These are phyloP conservation scores for Glonium stellatum DNA, from an alignment of 495 filamentous ascomycete species.

Conservation along the genomic window DNA sequence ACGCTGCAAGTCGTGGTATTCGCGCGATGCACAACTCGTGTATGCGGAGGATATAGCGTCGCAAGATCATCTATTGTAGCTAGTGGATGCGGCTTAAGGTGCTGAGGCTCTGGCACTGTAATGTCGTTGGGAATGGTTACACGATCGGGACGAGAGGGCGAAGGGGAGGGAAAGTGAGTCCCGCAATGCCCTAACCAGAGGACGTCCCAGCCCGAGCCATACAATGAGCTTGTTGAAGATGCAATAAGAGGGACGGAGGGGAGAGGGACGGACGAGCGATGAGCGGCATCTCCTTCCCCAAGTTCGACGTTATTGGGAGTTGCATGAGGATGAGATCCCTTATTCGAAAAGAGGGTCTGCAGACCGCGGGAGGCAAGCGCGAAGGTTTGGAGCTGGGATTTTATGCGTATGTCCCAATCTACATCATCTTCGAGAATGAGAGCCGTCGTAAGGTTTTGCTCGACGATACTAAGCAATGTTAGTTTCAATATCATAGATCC, in stretches of 20 bases:
- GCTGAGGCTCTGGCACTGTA: constrained; percentile 25
- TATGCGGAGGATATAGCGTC: constrained; percentile 21
- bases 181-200: constrained; percentile 29
- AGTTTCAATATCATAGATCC: not conserved
- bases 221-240: constrained; percentile 32
- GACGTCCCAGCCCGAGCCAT: constrained; percentile 48
- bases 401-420: constrained; percentile 27
- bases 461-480: not conserved
- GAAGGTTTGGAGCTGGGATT: constrained; percentile 12
- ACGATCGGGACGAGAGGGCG: constrained; percentile 14
- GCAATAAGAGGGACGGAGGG: not conserved
- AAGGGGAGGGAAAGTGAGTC: constrained; percentile 24
- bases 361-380: not conserved
- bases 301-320: not conserved
- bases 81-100: constrained; percentile 14
- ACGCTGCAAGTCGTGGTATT: constrained; percentile 45
- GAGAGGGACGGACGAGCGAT: constrained; percentile 10
- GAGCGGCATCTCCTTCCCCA: constrained; percentile 5
- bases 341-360: not conserved
- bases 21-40: constrained; percentile 42
- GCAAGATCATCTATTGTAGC: constrained; percentile 12
- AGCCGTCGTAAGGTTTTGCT: constrained; percentile 20
- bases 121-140: constrained; percentile 20
- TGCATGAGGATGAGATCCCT: not conserved
- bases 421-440: constrained; percentile 28